Evolutionary conservation across 1,139 yeast species (phyloP).

Genomic region (Sporopachydermia cereana): DNA sequence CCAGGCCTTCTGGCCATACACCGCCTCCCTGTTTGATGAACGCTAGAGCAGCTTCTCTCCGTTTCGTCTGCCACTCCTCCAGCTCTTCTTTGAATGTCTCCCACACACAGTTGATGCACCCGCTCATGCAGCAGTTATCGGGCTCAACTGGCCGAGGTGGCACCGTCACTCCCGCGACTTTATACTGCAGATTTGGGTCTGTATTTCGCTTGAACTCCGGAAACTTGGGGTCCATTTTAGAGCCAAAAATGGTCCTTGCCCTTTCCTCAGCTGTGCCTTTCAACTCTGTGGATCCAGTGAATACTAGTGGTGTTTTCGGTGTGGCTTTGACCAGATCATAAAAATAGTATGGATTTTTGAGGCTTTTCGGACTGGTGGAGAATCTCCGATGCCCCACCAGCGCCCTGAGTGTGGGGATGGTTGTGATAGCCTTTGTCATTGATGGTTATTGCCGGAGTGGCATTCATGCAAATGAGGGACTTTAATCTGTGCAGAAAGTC

Average conservation of each 20-base stretch:
- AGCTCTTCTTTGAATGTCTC: constrained; percentile 81
- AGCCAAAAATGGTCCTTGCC: constrained; percentile 44
- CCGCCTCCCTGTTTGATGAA: constrained; percentile 24
- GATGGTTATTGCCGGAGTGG: too few species aligned
- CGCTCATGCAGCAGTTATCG: constrained; percentile 95
- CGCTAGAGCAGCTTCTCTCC: constrained; percentile 49
- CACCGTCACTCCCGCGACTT: constrained; percentile 63
- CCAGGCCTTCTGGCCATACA: constrained; percentile 21
- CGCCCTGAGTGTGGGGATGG: too few species aligned
- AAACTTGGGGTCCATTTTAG: constrained; percentile 43
- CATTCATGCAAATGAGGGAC: too few species aligned
- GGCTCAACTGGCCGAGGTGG: constrained; percentile 82
- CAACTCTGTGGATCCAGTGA: constrained; percentile 2
- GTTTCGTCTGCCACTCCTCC: constrained; percentile 59
- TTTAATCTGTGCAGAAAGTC: too few species aligned
- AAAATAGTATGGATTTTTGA: constrained; percentile 4
- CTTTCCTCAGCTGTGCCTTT: constrained; percentile 35
- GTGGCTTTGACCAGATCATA: constrained; percentile 3
- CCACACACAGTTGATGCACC: constrained; percentile 96
- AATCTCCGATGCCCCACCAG: too few species aligned
- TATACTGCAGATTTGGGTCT: constrained; percentile 37
- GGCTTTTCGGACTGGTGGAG: background rate
- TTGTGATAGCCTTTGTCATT: too few species aligned
- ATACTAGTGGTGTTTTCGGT: background rate
- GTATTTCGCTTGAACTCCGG: constrained; percentile 19